Evolutionary conservation across 495 filamentous ascomycete species (phyloP).

Genomic region (Tuber borchii): DNA sequence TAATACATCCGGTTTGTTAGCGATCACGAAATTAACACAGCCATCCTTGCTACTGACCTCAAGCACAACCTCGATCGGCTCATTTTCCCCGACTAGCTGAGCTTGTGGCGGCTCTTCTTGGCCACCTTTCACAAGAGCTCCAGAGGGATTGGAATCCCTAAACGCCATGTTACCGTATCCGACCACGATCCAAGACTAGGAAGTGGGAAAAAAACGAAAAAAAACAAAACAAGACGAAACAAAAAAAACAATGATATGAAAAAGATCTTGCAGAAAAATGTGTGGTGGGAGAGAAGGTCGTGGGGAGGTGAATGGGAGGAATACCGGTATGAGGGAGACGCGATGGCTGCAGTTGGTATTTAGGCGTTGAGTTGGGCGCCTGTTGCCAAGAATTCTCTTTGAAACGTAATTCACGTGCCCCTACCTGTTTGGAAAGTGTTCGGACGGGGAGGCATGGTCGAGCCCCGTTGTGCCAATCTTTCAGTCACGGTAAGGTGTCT

Average conservation of each 20-base stretch:
- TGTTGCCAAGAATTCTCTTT: neutral
- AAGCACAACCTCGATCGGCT: conserved; percentile 49
- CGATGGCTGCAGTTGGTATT: neutral
- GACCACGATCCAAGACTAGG: neutral
- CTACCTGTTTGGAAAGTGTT: neutral
- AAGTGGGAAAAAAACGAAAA: neutral
- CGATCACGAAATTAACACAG: neutral
- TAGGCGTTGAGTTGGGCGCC: neutral
- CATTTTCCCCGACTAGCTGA: conserved; percentile 35
- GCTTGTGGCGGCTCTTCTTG: conserved; percentile 25
- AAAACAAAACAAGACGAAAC: too few relatives aligned
- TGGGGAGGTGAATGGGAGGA: neutral
- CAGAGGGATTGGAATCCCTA: conserved; percentile 32
- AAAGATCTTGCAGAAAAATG: neutral
- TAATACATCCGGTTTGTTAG: conserved; percentile 15
- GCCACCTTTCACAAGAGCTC: conserved; percentile 28
- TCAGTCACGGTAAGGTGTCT: too few relatives aligned
- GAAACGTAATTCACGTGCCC: neutral
- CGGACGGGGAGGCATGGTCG: neutral
- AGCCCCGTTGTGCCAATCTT: neutral
- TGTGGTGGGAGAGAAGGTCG: neutral
- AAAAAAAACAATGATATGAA: neutral
- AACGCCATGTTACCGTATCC: conserved; percentile 20
- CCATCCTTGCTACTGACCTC: conserved; percentile 44
- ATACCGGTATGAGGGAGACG: neutral